Base-by-base conservation (phyloP, 1,284 basidiomycete genomes). In the Cerioporus squamosus region DNA sequence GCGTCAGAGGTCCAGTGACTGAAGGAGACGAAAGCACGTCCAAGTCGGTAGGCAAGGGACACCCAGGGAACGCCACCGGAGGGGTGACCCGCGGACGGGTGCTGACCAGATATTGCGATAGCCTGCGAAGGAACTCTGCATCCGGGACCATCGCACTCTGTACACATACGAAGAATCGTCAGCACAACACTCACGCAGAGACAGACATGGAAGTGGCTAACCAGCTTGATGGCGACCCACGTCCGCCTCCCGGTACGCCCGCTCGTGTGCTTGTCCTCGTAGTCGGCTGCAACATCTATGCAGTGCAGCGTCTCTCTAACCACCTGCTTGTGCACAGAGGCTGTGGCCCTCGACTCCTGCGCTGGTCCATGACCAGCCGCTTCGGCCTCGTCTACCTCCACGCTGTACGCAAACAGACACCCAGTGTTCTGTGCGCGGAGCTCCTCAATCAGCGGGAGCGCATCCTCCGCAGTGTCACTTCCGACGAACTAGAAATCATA, bases 141-240 rank as follows among this genome's bases (percentile, higher is more conserved):
- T 85, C 75, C 0, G 86, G 84, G 18, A 89, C 65, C 40, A 91
- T 74, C 0, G 88, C 87, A 3, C 85, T 87, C 82, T 88, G 64
- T 20, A 57, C 20, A 60, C 10, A 20, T 18, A 14, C 20, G 20
- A 6, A 18, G 7, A 22, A 2, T 17, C 6, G 40, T 43, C 40
- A 22, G n/a, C n/a, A 20, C n/a, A 20, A 20, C 40, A 43, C 40
- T 43, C 36, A 24, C 24, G 31, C n/a, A 48, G 36, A 49, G 29
- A 43, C 46, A 36, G 33, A 48, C 39, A 44, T 18, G 33, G 23
- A 43, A 42, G 38, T 24, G 3, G 68, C 85, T 61, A 66, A 89
- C 91, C 60, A 93, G 75, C 73, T 95, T 95, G 40, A 95, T 73
- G 0, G 94, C 92, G 39, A 95, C 88, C 83, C 89, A 92, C 0